A percentile compares a stretch with the other conserved stretches of the same genome.
Evolutionary conservation across 305 asterid genomes (phyloP).

Genomic region (Rubia tinctorum): DNA sequence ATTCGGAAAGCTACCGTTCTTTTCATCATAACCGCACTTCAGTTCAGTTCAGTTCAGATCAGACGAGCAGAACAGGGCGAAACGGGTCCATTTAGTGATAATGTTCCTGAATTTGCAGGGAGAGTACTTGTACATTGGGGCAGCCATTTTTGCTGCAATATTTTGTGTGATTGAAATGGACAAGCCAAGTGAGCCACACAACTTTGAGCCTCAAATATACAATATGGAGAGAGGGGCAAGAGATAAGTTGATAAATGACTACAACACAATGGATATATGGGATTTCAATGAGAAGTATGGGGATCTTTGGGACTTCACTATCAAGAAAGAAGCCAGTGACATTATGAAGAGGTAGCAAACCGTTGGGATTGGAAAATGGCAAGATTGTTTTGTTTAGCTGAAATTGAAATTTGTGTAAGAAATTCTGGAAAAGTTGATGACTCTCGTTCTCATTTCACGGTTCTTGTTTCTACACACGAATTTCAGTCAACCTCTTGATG

Average conservation of each 20-base stretch:
- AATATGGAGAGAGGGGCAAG: constrained; percentile 90
- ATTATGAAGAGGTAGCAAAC: constrained; percentile 50
- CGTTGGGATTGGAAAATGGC: not conserved
- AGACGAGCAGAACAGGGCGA: not conserved
- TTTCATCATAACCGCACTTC: not conserved
- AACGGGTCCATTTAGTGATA: not conserved
- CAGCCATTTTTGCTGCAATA: constrained; percentile 60
- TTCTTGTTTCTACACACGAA: no score
- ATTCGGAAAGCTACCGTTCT: no score
- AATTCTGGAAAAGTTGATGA: no score
- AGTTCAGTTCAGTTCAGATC: not conserved
- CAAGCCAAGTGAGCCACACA: constrained; percentile 87
- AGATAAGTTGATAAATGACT: constrained; percentile 76
- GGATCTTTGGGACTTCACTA: constrained; percentile 84
- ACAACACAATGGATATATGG: constrained; percentile 91
- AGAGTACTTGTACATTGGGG: constrained; percentile 79
- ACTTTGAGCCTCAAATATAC: constrained; percentile 90
- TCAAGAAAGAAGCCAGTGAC: constrained; percentile 41
- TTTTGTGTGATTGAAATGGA: constrained; percentile 81
- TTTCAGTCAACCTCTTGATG: no score
- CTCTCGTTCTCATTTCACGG: no score
- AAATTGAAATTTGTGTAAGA: no score
- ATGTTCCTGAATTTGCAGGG: constrained; percentile 46
- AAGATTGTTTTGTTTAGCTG: no score
- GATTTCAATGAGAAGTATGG: constrained; percentile 91